phyloP scores from a whole-genome alignment of 2,329 filamentous ascomycete genomes.

The Fusarium acutatum region DNA sequence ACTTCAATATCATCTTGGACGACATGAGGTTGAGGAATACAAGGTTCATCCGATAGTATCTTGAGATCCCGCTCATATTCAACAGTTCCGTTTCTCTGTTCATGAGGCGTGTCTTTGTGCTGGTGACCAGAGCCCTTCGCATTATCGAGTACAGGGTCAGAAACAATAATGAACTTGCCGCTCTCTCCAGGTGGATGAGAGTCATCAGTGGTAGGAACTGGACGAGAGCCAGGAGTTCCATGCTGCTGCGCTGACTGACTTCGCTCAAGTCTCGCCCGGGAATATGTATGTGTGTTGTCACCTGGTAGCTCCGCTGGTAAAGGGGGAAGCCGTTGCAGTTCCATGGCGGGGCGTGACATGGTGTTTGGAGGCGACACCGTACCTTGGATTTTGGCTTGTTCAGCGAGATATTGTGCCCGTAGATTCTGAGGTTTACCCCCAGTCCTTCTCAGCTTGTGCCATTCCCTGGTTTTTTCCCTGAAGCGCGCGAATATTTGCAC shows the following conservation, averaged over 20 bases:
- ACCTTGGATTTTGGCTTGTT: not conserved
- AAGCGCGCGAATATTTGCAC: not conserved
- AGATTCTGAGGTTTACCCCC: not conserved
- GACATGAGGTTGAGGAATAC: not conserved
- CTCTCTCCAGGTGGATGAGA: not conserved
- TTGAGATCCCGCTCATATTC: too few species aligned
- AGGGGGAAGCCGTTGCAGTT: not conserved
- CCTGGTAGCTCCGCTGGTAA: not conserved
- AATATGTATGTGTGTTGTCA: not conserved
- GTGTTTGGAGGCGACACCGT: not conserved
- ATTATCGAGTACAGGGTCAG: not conserved
- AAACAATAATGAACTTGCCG: not conserved
- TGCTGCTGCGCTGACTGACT: not conserved
- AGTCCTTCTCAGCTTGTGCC: not conserved
- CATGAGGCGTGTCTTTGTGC: not conserved
- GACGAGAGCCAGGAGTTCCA: conserved; percentile 6
- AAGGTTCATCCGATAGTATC: too few species aligned
- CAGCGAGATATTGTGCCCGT: not conserved
- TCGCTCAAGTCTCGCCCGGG: not conserved
- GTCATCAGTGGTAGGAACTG: not conserved
- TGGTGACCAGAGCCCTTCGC: not conserved
- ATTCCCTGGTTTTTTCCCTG: not conserved
- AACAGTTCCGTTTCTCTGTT: not conserved
- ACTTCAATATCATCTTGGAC: not conserved
- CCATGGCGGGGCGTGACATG: not conserved